These are phyloP conservation scores for Linum tenue DNA, from an alignment of 345 rosid genomes.

Conservation along the genomic window DNA sequence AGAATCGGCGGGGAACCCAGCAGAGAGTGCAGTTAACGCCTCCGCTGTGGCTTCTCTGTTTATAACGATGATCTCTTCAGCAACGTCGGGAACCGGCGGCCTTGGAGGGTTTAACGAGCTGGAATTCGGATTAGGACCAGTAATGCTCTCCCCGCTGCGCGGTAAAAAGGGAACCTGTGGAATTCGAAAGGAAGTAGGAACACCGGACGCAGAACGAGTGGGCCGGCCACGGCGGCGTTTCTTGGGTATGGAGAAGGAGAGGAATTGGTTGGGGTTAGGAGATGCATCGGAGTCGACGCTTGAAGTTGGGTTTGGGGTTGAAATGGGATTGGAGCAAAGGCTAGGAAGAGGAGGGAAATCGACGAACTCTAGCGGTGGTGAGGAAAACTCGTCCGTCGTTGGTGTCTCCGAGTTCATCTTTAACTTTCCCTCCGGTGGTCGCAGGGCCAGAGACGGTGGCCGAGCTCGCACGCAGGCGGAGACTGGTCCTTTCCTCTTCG, in stretches of 20 bases:
- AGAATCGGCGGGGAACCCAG: constrained; percentile 93
- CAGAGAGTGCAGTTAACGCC: constrained; percentile 75
- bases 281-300: constrained; percentile 13
- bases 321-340: constrained; percentile 23
- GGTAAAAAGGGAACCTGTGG: constrained; percentile 20
- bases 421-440: background rate
- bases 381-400: constrained; percentile 28
- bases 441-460: background rate
- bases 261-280: constrained; percentile 26
- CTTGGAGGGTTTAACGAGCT: background rate
- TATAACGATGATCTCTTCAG: constrained; percentile 86
- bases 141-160: constrained; percentile 4
- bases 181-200: constrained; percentile 29
- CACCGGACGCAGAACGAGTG: constrained; percentile 33
- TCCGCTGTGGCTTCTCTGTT: constrained; percentile 84
- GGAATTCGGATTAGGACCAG: constrained; percentile 22
- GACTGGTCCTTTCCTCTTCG: background rate
- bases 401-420: constrained; percentile 39
- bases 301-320: constrained; percentile 16
- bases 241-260: constrained; percentile 64
- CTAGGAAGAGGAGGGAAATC: constrained; percentile 30
- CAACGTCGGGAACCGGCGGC: constrained; percentile 28
- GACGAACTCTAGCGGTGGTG: constrained; percentile 34
- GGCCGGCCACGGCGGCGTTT: constrained; percentile 84
- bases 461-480: background rate